These are phyloP conservation scores for Pseudogymnoascus sp. DNA, from an alignment of 2,329 filamentous ascomycete species.

Conservation along the genomic window DNA sequence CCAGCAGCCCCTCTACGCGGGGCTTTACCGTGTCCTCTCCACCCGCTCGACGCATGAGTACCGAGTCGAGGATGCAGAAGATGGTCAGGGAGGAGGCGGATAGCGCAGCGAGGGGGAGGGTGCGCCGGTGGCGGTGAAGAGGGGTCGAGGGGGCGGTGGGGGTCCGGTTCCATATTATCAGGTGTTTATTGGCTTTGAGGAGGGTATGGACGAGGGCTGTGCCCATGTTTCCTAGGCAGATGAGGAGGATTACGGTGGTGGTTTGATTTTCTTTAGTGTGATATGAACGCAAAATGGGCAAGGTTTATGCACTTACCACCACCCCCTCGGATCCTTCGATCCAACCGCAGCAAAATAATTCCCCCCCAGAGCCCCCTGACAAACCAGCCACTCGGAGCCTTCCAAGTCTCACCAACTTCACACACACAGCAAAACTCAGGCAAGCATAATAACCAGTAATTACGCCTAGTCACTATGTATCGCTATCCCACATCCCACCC, in stretches of 20 bases:
- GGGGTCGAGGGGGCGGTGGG: slow-evolving; percentile 14
- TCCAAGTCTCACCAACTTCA: neutral
- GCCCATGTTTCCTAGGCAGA: slow-evolving; percentile 25
- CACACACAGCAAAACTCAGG: neutral
- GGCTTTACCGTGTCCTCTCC: slow-evolving; percentile 11
- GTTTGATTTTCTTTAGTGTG: too few relatives aligned
- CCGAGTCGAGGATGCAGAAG: slow-evolving; percentile 24
- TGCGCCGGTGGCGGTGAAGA: slow-evolving; percentile 14
- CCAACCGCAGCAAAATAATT: too few relatives aligned
- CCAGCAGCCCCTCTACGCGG: slow-evolving; percentile 12
- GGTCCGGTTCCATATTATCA: slow-evolving; percentile 23
- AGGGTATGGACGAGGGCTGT: slow-evolving; percentile 17
- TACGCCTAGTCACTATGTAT: neutral
- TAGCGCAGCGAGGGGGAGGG: slow-evolving; percentile 14
- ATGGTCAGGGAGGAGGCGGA: slow-evolving; percentile 16
- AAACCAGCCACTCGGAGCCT: too few relatives aligned
- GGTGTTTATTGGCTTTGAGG: slow-evolving; percentile 17
- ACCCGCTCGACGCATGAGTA: slow-evolving; percentile 17
- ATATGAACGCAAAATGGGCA: too few relatives aligned
- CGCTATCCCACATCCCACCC: neutral
- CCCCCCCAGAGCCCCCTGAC: too few relatives aligned
- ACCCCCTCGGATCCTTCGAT: too few relatives aligned
- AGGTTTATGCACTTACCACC: too few relatives aligned
- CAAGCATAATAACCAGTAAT: neutral
- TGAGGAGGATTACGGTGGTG: slow-evolving; percentile 14